phyloP scores from a whole-genome alignment of 2,329 filamentous ascomycete genomes.

The Didymella lethalis region DNA sequence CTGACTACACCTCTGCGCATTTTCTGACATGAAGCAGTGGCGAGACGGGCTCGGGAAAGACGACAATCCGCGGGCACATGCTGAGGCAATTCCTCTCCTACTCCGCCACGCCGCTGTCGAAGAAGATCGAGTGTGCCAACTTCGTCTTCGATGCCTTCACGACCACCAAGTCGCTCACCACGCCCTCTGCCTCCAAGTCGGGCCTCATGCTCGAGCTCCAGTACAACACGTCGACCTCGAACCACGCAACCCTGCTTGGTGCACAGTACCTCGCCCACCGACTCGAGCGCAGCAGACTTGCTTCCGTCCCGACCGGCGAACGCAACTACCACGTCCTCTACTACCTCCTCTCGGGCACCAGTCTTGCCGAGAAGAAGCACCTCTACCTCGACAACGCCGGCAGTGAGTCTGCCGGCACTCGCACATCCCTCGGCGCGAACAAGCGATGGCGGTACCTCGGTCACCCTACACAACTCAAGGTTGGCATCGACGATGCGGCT shows the following conservation, averaged over 20 bases:
- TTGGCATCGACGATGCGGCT: constrained; percentile 94
- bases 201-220: constrained; percentile 96
- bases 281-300: constrained; percentile 88
- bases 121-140: constrained; percentile 89
- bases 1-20: too few relatives aligned
- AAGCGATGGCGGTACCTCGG: constrained; percentile 96
- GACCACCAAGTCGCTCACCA: constrained; percentile 95
- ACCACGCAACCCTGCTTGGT: constrained; percentile 87
- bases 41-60: constrained; percentile 96
- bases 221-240: constrained; percentile 87
- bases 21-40: constrained; percentile 64
- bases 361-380: constrained; percentile 86
- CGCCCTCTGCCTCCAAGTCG: constrained; percentile 92
- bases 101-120: constrained; percentile 90
- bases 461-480: constrained; percentile 94
- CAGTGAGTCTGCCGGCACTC: constrained; percentile 61
- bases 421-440: constrained; percentile 65
- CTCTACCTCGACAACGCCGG: constrained; percentile 67
- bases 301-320: constrained; percentile 92
- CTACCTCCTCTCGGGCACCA: constrained; percentile 93
- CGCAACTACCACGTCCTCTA: constrained; percentile 96
- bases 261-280: constrained; percentile 94
- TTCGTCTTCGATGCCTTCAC: constrained; percentile 97
- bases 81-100: constrained; percentile 86
- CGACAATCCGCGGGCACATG: constrained; percentile 88